Base-by-base conservation (phyloP, 331 rosid species). In the Erythrophleum ivorense region DNA sequence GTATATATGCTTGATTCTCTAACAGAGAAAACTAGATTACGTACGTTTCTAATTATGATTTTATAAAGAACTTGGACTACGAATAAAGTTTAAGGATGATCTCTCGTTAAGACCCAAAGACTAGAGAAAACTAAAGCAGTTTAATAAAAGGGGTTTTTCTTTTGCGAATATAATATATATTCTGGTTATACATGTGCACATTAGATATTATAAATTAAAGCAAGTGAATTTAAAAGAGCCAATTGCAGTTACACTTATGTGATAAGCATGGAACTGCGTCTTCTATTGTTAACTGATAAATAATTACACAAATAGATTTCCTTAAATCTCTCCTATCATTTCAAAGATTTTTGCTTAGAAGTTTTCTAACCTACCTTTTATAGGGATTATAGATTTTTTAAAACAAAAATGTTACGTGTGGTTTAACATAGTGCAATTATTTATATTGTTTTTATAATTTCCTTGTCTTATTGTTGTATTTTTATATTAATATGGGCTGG, bases 31-130 rank as follows among this genome's bases (percentile, higher is more conserved):
- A 81, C 73, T 63, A 21, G 84, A 78, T 81, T 65, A 50, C 11
- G 9, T 11, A 5, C 79, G 74, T 78, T 78, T 78, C 55, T 62
- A 81, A 59, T 71, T 69, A 69, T 50, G 75, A 46, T 38, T 24
- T 34, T 16, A 40, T 34, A 68, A 78, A 75, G 36, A 71, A 36
- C 52, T 71, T 71, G 82, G 80, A 64, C 66, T 19, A 29, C n/a
- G 75, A 57, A 77, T 60, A 59, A 75, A 71, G 62, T 65, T 64
- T 71, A 64, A n/a, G 43, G 85, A 55, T 55, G 73, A 46, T 75
- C 34, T 46, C 80, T 65, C 58, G 60, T 78, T 75, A 72, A 50
- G 83, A 48, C 87, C 87, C 85, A 86, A 86, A 86, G 83, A 46
- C 68, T 72, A 59, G 8, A 29, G 57, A 36, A 65, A 66, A 40